Conservation (phyloP, 2,329 filamentous ascomycete genomes). For the Fusarium drepaniforme region DNA sequence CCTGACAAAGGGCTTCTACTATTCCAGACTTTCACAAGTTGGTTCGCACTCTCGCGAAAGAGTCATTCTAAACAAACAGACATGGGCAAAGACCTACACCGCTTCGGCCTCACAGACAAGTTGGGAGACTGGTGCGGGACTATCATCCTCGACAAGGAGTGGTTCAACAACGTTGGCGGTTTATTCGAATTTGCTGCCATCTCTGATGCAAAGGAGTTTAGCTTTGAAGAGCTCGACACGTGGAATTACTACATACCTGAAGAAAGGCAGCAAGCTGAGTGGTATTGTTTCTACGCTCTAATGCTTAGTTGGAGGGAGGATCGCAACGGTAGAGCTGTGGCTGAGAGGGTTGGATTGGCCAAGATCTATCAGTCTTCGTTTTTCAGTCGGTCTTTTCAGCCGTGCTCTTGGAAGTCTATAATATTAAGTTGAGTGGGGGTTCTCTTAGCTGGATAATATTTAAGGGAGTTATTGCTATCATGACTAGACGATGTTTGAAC, state of each 20-base stretch:
- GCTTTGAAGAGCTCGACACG: neutral
- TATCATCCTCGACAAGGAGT: neutral
- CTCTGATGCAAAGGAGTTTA: neutral
- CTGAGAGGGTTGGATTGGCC: neutral
- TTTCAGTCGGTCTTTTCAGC: neutral
- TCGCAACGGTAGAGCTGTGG: neutral
- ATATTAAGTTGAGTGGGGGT: neutral
- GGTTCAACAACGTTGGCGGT: neutral
- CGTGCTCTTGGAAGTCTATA: neutral
- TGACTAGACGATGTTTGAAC: too few relatives aligned
- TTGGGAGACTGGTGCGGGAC: neutral
- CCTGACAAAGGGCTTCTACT: neutral
- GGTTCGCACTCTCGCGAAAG: neutral
- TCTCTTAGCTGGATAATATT: neutral
- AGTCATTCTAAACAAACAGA: neutral
- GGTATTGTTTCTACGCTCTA: neutral
- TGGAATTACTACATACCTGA: neutral
- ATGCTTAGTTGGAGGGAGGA: neutral
- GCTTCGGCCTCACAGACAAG: neutral
- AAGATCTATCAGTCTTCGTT: neutral
- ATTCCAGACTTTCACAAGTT: neutral
- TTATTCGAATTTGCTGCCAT: neutral
- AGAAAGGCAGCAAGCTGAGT: neutral
- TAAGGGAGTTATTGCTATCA: too few relatives aligned
- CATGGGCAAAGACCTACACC: neutral